Conservation (phyloP, 1,284 basidiomycete species). For the Fomitopsis palustris region DNA sequence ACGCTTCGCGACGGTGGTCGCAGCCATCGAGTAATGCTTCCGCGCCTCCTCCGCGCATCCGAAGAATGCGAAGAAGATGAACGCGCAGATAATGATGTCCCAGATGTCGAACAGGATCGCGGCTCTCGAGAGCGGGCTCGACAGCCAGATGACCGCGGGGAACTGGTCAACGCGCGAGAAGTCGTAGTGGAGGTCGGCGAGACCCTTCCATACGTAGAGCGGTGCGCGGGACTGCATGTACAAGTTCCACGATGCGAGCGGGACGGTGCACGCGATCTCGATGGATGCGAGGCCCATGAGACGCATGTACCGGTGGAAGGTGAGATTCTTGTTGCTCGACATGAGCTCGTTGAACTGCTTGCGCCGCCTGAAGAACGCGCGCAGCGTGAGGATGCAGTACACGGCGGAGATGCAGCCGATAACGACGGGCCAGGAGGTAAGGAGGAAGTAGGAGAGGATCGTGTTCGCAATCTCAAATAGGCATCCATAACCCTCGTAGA, state of each 20-base stretch:
- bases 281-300: slow-evolving; percentile 47
- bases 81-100: slow-evolving; percentile 22
- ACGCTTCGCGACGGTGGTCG: slow-evolving; percentile 43
- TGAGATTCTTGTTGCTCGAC: slow-evolving; percentile 30
- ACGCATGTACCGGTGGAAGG: slow-evolving; percentile 50
- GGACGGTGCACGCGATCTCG: slow-evolving; percentile 40
- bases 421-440: slow-evolving; percentile 37
- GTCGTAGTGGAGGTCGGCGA: slow-evolving; percentile 36
- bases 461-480: slow-evolving; percentile 42
- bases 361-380: slow-evolving; percentile 30
- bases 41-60: slow-evolving; percentile 67
- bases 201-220: slow-evolving; percentile 30
- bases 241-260: slow-evolving; percentile 33
- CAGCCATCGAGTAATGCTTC: slow-evolving; percentile 50
- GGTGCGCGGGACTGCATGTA: slow-evolving; percentile 20
- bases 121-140: slow-evolving; percentile 4
- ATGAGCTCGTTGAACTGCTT: slow-evolving; percentile 30
- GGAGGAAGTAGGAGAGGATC: slow-evolving; percentile 37
- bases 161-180: slow-evolving; percentile 28
- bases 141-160: slow-evolving; percentile 29
- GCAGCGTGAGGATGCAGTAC: slow-evolving; percentile 30
- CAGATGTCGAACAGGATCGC: slow-evolving; percentile 18
- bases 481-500: slow-evolving; percentile 58
- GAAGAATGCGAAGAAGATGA: slow-evolving; percentile 64
- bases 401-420: slow-evolving; percentile 37